phyloP scores from a whole-genome alignment of 108 stramenopile genomes.

The Phaeodactylum tricornutum region DNA sequence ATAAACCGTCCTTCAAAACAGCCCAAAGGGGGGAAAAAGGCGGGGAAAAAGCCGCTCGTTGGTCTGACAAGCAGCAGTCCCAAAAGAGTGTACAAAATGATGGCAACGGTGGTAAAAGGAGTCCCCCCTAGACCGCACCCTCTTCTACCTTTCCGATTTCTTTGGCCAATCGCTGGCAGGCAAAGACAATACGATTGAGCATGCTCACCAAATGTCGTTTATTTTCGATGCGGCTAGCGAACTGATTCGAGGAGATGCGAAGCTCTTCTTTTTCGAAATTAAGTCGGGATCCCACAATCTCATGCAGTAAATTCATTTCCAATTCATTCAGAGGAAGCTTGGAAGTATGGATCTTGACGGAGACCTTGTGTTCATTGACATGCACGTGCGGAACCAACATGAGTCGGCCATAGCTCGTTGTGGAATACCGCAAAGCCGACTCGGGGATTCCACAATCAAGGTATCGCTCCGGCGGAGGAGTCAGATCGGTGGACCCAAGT shows the following conservation, averaged over 20 bases:
- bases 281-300: constrained; percentile 65
- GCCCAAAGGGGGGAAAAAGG: too few species aligned
- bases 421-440: constrained; percentile 48
- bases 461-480: constrained; percentile 8
- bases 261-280: constrained; percentile 45
- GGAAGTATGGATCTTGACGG: constrained; percentile 33
- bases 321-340: constrained; percentile 51
- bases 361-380: constrained; percentile 67
- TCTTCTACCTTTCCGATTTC: not conserved
- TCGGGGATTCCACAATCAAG: constrained; percentile 77
- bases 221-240: constrained; percentile 83
- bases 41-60: too few species aligned
- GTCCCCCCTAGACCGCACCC: too few species aligned
- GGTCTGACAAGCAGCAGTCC: too few species aligned
- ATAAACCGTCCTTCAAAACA: too few species aligned
- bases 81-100: too few species aligned
- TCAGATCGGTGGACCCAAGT: too few species aligned
- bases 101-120: too few species aligned
- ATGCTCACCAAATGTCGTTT: constrained; percentile 75
- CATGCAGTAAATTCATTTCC: constrained; percentile 47
- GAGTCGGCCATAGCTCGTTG: constrained; percentile 57
- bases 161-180: constrained; percentile 2
- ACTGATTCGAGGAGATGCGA: constrained; percentile 57
- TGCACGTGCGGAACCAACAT: constrained; percentile 55
- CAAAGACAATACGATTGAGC: constrained; percentile 59